Evolutionary conservation across 805 yeast species (phyloP), one percentile per base, ranked within the genome.

Genomic region (Metschnikowia santaceciliae): DNA sequence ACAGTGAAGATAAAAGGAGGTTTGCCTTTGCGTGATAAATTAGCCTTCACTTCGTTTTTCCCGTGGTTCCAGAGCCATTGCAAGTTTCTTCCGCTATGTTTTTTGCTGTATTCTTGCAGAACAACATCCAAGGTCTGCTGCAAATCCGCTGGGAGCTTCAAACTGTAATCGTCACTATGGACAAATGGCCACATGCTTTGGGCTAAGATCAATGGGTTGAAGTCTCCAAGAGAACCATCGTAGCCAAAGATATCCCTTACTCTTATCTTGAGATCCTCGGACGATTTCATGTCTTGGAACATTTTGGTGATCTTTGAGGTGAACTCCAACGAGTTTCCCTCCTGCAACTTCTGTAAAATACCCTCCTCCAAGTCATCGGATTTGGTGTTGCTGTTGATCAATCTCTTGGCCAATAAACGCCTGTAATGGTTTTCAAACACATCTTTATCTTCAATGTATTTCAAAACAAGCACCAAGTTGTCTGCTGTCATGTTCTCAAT

Each of bases 11-110:
- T 74, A 62, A 86, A 88, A 44, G 96, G 90, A 4, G 91, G 86
- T 63, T 83, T 85, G 6, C 91, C 91, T 35, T 86, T 84, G 58
- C 85, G 84, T 5, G 92, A 80, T 55, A 90, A 78, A 64, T 89
- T 87, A 10, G 96, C 96, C 68, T 85, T 88, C 51, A 94, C 70
- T 66, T 94, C 99, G 53, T 95, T 94, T 67, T 92, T 86, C 43
- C 96, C 89, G 64, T 89, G 82, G 61, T 90, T 86, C 97, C 97
- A 94, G 53, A 92, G 79, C 99, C 99, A 94, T 63, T 88, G 87
- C 60, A 94, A 79, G 56, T 89, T 83, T 68, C 98, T 80, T 11
- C 97, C 97, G 54, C 76, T 81, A 68, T 92, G 97, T 61, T 86
- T 85, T 34, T 76, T 72, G 40, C 80, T 76, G 67, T 92, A 95